Percentiles rank a stretch among this genome's conserved stretches.
Conservation (phyloP, 192 early-diverging fungal genomes). For the Linnemannia zychae region DNA sequence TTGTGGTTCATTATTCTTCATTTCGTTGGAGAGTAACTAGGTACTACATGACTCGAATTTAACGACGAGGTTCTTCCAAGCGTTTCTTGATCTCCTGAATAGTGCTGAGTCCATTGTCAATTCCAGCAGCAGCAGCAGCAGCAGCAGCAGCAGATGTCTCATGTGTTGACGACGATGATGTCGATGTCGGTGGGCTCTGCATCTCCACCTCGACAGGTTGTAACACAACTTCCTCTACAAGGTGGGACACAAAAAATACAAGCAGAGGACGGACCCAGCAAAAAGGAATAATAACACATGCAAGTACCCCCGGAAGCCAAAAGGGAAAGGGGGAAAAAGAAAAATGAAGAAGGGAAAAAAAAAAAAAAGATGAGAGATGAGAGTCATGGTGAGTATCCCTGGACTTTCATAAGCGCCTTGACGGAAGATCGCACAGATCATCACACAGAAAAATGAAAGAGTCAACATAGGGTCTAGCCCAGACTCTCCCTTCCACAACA, state of each 20-base stretch:
- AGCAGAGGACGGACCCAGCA: background rate
- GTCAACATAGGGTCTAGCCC: slow-evolving; percentile 10
- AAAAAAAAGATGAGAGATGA: background rate
- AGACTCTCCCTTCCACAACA: background rate
- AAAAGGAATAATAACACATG: slow-evolving; percentile 8
- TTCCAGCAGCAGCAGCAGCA: slow-evolving; percentile 2
- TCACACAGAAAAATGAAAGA: slow-evolving; percentile 5
- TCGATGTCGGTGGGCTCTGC: slow-evolving; percentile 21
- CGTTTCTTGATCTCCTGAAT: slow-evolving; percentile 40
- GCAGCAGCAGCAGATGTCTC: background rate
- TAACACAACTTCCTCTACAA: slow-evolving; percentile 31
- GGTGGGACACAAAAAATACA: slow-evolving; percentile 1
- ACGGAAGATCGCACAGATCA: background rate
- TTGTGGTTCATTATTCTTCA: too few relatives aligned
- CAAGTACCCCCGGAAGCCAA: background rate
- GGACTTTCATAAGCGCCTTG: background rate
- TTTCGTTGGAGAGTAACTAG: too few relatives aligned
- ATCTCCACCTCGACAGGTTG: slow-evolving; percentile 38
- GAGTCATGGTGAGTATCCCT: background rate
- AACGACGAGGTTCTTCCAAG: slow-evolving; percentile 46
- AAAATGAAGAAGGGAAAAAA: background rate
- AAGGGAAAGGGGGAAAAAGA: too few relatives aligned
- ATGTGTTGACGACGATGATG: slow-evolving; percentile 10
- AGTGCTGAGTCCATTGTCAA: slow-evolving; percentile 25
- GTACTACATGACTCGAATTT: background rate